These are phyloP conservation scores for Helicocarpus griseus DNA, from an alignment of 2,329 filamentous ascomycete species.

Conservation along the genomic window DNA sequence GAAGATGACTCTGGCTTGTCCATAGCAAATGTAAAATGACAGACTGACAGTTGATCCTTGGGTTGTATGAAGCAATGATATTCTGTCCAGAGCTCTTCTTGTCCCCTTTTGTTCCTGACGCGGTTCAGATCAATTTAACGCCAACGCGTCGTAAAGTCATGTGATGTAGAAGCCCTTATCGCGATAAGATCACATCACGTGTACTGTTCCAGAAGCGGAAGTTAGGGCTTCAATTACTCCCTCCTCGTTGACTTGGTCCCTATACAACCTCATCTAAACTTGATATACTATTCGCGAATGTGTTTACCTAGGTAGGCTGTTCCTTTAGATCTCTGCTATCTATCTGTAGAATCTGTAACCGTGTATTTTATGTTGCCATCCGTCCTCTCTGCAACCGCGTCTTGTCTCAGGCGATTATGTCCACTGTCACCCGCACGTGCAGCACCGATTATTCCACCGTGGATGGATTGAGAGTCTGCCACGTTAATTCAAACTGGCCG, in stretches of 20 bases:
- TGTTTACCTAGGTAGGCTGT: neutral
- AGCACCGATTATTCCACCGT: no score
- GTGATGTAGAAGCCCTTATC: neutral
- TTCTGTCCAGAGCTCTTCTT: neutral
- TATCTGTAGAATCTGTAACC: no score
- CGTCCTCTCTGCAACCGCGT: no score
- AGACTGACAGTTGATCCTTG: neutral
- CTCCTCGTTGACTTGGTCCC: neutral
- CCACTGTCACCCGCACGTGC: no score
- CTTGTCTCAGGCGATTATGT: no score
- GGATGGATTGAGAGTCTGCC: no score
- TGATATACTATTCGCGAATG: neutral
- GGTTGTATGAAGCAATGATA: neutral
- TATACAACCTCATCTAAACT: neutral
- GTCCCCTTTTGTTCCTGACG: neutral
- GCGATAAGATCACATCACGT: neutral
- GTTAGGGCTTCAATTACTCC: neutral
- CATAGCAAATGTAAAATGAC: slow-evolving; percentile 20
- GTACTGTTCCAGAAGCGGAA: neutral
- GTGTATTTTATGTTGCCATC: no score
- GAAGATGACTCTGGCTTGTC: slow-evolving; percentile 39
- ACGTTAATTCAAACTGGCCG: no score
- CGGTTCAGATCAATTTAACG: neutral
- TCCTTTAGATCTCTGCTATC: neutral
- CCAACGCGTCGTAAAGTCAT: neutral